Evolutionary conservation across 257 asterid genomes (phyloP), one percentile per base, ranked within the genome.

Genomic region (Capsicum pubescens): DNA sequence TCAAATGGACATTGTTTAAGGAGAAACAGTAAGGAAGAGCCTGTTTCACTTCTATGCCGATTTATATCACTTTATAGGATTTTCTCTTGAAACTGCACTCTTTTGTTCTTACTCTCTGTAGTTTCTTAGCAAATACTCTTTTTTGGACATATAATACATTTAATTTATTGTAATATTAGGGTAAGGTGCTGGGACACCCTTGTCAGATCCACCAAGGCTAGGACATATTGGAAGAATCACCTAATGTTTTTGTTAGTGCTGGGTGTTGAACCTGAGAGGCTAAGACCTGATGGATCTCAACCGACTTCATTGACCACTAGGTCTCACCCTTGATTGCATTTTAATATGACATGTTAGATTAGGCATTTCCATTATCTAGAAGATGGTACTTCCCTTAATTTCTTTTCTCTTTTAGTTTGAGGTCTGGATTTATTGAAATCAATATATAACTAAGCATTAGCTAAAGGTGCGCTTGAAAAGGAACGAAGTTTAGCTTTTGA

Each of bases 101-200:
- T 26, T 26, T 26, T 19, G 12, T 19, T 11, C 35, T 2, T 46
- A n/a, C n/a, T 46, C 12, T 7, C 80, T 72, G n/a, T 72, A 46
- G 57, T 72, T n/a, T 46, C 80, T 72, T 68, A 68, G 76, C 16
- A 42, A 16, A 44, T 42, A 42, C 78, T 70, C 15, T 70, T 70
- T 42, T 15, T 57, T 14, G 4, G 32, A 44, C 19, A 15, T 68
- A 44, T 70, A 69, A 70, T 70, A 70, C 21, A 70, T 52, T 70
- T 17, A 9, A 42, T 76, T 39, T 4, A 39, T 39, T 39, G 44
- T 76, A 50, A 13, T 52, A 54, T 52, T 26, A 76, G 19, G 21
- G 59, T 52, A 52, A 76, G 63, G 9, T 76, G 26, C 46, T 7
- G 46, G 61, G 26, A 26, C 26, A 76, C 46, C 48, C 14, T 74